Conservation (phyloP, 2,329 filamentous ascomycete species). For the Penicillium sp. region DNA sequence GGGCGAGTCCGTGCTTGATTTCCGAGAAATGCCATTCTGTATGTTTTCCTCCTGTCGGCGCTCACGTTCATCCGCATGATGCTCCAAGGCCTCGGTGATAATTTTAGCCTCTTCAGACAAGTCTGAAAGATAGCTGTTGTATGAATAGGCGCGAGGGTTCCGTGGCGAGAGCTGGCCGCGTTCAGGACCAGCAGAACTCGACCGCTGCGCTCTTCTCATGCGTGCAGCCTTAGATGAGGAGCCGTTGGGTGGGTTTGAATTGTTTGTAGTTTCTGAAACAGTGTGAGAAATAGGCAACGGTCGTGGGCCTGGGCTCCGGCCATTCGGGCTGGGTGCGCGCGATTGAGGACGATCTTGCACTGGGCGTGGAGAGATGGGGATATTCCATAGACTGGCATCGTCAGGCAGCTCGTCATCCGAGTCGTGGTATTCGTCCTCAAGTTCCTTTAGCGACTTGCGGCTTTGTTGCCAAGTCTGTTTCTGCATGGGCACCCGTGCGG, state of each 20-base stretch:
- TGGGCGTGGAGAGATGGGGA: constrained; percentile 49
- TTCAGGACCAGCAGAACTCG: constrained; percentile 43
- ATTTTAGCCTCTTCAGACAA: constrained; percentile 60
- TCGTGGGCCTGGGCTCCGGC: constrained; percentile 38
- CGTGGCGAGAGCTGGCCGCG: constrained; percentile 41
- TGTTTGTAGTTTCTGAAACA: constrained; percentile 26
- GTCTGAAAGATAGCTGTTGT: constrained; percentile 57
- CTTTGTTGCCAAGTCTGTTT: constrained; percentile 45
- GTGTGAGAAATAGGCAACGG: constrained; percentile 46
- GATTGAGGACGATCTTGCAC: constrained; percentile 40
- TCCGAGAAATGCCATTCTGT: constrained; percentile 44
- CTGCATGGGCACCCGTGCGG: constrained; percentile 26
- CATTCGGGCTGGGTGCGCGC: constrained; percentile 43
- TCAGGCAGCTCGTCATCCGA: constrained; percentile 52
- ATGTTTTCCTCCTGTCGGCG: constrained; percentile 47
- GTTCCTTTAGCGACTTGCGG: constrained; percentile 47
- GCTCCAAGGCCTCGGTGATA: constrained; percentile 59
- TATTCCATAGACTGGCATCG: constrained; percentile 51
- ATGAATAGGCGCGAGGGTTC: constrained; percentile 55
- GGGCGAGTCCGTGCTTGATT: constrained; percentile 40
- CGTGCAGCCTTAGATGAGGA: constrained; percentile 33
- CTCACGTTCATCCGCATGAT: constrained; percentile 52
- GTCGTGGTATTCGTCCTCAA: constrained; percentile 52
- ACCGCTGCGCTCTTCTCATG: constrained; percentile 30
- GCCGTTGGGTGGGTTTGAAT: constrained; percentile 18